phyloP scores from a whole-genome alignment of 768 basidiomycete genomes.

The Termitomyces sp. region DNA sequence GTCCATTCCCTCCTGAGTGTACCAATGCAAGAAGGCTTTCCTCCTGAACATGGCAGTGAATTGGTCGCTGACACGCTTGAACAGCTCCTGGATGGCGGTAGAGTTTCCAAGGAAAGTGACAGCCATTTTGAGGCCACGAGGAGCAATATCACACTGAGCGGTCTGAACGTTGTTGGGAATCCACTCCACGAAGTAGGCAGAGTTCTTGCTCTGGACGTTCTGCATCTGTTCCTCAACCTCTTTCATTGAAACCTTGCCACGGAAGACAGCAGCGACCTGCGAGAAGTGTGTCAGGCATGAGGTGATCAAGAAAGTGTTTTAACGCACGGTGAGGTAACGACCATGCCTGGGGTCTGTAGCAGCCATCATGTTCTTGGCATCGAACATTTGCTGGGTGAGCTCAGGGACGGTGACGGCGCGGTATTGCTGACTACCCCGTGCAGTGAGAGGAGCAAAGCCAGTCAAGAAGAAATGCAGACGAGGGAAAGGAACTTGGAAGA shows the following conservation, averaged over 20 bases:
- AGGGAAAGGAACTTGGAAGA: conserved; percentile 83
- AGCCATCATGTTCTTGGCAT: conserved; percentile 99
- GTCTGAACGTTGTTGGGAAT: conserved; percentile 99
- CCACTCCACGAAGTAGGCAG: conserved; percentile 99
- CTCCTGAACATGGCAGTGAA: conserved; percentile 99
- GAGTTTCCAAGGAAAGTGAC: conserved; percentile 98
- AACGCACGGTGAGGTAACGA: conserved; percentile 87
- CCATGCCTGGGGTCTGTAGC: conserved; percentile 96
- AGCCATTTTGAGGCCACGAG: conserved; percentile 93
- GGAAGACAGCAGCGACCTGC: conserved; percentile 92
- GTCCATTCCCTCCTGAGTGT: conserved; percentile 99
- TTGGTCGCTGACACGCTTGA: conserved; percentile 98
- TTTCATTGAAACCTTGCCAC: conserved; percentile 99
- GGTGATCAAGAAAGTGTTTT: background rate
- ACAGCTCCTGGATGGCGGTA: conserved; percentile 94
- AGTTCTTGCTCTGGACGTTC: conserved; percentile 96
- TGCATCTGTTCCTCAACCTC: conserved; percentile 99
- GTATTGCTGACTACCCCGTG: conserved; percentile 92
- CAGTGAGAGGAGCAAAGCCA: conserved; percentile 91
- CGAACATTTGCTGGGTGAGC: conserved; percentile 99
- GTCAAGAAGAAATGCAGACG: conserved; percentile 99
- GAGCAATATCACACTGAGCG: conserved; percentile 97
- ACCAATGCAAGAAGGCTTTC: conserved; percentile 99
- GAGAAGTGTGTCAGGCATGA: background rate
- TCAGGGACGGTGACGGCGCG: conserved; percentile 97